Base-by-base conservation (phyloP, 345 rosid genomes). In the Atalantia buxifolia region DNA sequence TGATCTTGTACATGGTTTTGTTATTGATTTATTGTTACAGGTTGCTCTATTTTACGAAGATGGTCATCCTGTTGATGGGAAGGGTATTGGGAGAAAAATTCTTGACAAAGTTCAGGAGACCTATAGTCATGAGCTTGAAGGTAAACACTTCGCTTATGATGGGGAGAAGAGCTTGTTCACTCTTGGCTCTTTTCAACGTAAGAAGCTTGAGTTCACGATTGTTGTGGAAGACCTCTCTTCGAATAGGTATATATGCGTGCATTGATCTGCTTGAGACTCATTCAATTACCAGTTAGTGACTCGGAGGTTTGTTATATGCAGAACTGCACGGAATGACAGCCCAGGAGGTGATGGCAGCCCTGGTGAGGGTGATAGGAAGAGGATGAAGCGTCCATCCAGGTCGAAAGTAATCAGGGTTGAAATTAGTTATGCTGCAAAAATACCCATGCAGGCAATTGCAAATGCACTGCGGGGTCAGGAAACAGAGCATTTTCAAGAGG, bases 131-230 rank as follows among this genome's bases (percentile, higher is more conserved):
- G 84, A 81, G n/a, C 66, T 84, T 21, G 71, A 50, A 22, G 82
- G 82, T 21, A 84, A 84, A 36, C 19, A 33, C 10, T 75, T 84
- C n/a, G 86, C 86, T 28, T 84, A 84, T 24, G 86, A 84, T 71
- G 84, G 86, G 10, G 82, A 81, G 74, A 84, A 81, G 71, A 78
- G 66, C 13, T 67, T 84, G 71, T 80, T 74, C 60, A 78, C 82
- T 1, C 59, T 78, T 36, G 82, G 82, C n/a, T 48, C 83, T 28
- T 79, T 81, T 10, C 77, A 70, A 1, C 27, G 16, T 25, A 81
- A 78, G 70, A 84, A 84, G 61, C 56, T 80, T 31, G 79, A 77
- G 53, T 84, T 75, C 75, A 75, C 66, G 12, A 77, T 78, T 30
- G 69, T 83, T 7, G 30, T 83, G 24, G 86, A 80, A 38, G 81